Evolutionary conservation across 306 rosid species (phyloP).

Genomic region (Trifolium pratense): DNA sequence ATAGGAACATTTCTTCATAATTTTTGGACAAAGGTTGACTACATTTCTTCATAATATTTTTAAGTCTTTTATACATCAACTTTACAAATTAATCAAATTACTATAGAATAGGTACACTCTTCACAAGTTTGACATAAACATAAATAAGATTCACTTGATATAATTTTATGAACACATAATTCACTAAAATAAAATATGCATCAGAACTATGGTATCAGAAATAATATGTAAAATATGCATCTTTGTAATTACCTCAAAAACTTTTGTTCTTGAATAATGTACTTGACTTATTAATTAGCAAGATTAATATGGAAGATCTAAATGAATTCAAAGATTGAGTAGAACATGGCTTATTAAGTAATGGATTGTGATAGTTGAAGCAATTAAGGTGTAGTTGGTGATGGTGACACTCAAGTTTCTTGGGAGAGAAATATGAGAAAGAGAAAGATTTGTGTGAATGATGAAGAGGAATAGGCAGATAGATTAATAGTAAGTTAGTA

Average conservation of each 20-base stretch:
- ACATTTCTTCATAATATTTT: too few relatives aligned
- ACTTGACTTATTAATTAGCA: background rate
- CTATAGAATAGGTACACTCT: background rate
- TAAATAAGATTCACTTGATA: background rate
- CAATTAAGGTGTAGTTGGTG: constrained; percentile 61
- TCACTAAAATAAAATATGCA: constrained; percentile 35
- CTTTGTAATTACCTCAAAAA: constrained; percentile 30
- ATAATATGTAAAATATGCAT: constrained; percentile 30
- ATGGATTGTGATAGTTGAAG: constrained; percentile 52
- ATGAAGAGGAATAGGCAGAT: constrained; percentile 43
- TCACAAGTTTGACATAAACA: background rate
- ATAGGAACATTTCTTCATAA: background rate
- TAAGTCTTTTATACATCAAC: background rate
- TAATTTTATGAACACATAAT: background rate
- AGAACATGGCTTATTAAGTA: constrained; percentile 40
- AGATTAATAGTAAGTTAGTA: constrained; percentile 41
- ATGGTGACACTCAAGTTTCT: constrained; percentile 48
- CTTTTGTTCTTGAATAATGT: constrained; percentile 35
- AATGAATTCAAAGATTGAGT: constrained; percentile 36
- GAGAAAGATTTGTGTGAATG: constrained; percentile 37
- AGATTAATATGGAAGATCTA: background rate
- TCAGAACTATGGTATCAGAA: constrained; percentile 22
- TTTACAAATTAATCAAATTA: constrained; percentile 5
- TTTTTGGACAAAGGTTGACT: background rate
- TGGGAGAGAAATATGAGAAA: constrained; percentile 35